These are phyloP conservation scores for Anisodus acutangulus DNA, from an alignment of 257 asterid species.

Conservation along the genomic window DNA sequence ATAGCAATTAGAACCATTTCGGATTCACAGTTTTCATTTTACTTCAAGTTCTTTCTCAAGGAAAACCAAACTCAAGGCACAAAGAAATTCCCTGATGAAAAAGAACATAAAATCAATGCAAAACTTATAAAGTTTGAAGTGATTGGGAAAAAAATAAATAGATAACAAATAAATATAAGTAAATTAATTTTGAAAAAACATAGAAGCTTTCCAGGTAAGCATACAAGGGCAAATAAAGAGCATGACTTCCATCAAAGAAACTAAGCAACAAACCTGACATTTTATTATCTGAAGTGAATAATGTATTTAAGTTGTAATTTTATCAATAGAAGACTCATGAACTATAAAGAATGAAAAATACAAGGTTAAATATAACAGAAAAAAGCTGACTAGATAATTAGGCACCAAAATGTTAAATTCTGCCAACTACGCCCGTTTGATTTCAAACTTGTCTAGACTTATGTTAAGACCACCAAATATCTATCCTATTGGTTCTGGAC, in stretches of 20 bases:
- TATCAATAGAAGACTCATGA: background rate
- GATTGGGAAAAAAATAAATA: background rate
- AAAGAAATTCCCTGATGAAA: too few relatives aligned
- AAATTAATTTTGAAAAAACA: background rate
- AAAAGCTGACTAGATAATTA: background rate
- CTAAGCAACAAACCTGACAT: background rate
- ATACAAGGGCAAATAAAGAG: background rate
- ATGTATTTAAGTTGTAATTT: background rate
- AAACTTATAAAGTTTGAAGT: background rate
- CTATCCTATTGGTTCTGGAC: background rate
- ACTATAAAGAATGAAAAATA: background rate
- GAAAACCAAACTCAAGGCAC: background rate
- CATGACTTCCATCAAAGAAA: background rate
- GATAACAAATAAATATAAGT: background rate
- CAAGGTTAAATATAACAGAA: background rate
- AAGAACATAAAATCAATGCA: background rate
- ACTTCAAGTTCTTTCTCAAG: slow-evolving; percentile 12
- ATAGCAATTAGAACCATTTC: background rate
- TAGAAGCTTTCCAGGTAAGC: background rate
- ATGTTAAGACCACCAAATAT: background rate
- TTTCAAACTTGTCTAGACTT: background rate
- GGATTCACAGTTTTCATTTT: background rate
- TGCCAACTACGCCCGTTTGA: background rate
- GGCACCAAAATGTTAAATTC: background rate
- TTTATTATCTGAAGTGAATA: background rate